These are phyloP conservation scores for Cercospora nicotianae DNA, from an alignment of 2,329 filamentous ascomycete species.

Conservation along the genomic window DNA sequence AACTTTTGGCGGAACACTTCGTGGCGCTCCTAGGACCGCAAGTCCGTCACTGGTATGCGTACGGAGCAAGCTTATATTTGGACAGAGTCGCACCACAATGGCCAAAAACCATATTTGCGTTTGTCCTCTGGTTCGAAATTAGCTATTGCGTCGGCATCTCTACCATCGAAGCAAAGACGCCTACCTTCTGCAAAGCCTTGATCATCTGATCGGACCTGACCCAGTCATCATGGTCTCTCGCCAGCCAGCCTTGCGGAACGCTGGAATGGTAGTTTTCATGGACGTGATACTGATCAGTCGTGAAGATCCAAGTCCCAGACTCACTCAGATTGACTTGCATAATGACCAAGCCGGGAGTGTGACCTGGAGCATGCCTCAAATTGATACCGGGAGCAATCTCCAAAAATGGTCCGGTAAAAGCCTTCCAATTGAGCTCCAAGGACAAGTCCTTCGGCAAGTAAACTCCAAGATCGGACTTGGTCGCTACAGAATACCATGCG, in stretches of 20 bases:
- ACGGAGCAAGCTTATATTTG: conserved; percentile 25
- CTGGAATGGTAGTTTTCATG: conserved; percentile 40
- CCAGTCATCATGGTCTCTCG: conserved; percentile 42
- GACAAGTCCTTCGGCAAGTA: conserved; percentile 41
- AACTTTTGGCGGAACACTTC: not conserved
- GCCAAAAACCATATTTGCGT: conserved; percentile 30
- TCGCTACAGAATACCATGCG: conserved; percentile 42
- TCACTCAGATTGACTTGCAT: conserved; percentile 42
- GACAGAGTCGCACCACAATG: conserved; percentile 29
- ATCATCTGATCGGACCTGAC: conserved; percentile 32
- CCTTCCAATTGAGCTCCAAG: conserved; percentile 42
- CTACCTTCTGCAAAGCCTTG: conserved; percentile 25
- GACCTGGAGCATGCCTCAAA: conserved; percentile 40
- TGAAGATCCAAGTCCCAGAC: conserved; percentile 40
- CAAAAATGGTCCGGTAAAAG: conserved; percentile 37
- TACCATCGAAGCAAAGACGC: not conserved
- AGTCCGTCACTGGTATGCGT: conserved; percentile 19
- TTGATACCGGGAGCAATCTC: conserved; percentile 40
- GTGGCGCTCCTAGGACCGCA: not conserved
- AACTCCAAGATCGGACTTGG: conserved; percentile 37
- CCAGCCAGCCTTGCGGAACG: conserved; percentile 42
- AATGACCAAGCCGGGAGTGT: conserved; percentile 40
- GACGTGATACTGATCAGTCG: conserved; percentile 43
- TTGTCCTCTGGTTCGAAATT: conserved; percentile 20
- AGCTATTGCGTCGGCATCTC: not conserved